Base-by-base conservation (phyloP, 805 yeast genomes). In the Lachancea sp. region DNA sequence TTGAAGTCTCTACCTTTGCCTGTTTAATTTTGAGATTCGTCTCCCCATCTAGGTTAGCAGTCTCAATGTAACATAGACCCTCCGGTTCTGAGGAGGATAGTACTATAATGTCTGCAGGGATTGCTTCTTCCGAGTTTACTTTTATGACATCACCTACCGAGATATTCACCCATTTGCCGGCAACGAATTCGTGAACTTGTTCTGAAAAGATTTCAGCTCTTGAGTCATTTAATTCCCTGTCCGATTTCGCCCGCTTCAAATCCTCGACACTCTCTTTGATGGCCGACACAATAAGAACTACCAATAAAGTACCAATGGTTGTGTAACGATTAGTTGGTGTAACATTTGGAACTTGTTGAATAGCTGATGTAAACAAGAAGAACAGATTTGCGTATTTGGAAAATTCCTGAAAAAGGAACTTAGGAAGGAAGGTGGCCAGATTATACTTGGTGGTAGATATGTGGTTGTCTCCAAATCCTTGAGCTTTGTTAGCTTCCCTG, bases 1-100 rank as follows among this genome's bases (percentile, higher is more conserved):
- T 70, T 3, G 86, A 72, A 0, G 98, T 92, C 54, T 88, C 96
- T 2, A 75, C 68, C 38, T 72, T 71, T 1, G 96, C 78, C 60
- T 92, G 97, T 56, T 94, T 94, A 58, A 92, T 92, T 57, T 92
- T 92, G 54, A 92, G 71, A 60, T 92, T 92, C 0, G 99, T 94
- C 61, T 92, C 99, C 42, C 99, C 99, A 63, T 92, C 99, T 50
- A 92, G 69, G 55, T 92, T 92, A 0, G 98, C 96, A 1, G 99
- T 92, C 63, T 92, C 99, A 41, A 94, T 86, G 55, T 92, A 92
- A 61, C 98, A 94, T 45, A 92, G 70, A 2, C 98, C 99, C 63
- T 90, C 97, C 0, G 99, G 99, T 61, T 92, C 99, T 0, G 97
- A 90, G 0, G 97, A 87, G 18, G 92, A 78, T 24, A 92, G 59